Percentiles rank a stretch among this genome's conserved stretches.
Evolutionary conservation across 2,329 filamentous ascomycete species (phyloP).

Genomic region (Cladophialophora chaetospira): DNA sequence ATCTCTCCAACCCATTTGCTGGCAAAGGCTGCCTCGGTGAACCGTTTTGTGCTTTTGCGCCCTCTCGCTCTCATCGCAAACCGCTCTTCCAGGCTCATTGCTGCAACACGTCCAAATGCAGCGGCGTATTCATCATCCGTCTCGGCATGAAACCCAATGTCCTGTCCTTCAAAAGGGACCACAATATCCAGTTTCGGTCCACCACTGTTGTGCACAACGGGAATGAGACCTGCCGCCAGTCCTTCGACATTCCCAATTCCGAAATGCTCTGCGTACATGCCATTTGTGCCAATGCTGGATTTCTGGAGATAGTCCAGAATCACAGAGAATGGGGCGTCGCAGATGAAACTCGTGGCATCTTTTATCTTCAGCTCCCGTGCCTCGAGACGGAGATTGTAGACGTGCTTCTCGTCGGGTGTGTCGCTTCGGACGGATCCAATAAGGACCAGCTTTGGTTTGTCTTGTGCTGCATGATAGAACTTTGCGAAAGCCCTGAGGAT

Average conservation of each 20-base stretch:
- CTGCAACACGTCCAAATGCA: conserved; percentile 73
- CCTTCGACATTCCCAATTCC: conserved; percentile 98
- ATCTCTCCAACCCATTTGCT: conserved; percentile 76
- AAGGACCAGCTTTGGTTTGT: conserved; percentile 70
- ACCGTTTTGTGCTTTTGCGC: conserved; percentile 74
- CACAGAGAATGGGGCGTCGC: conserved; percentile 85
- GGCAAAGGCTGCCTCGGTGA: conserved; percentile 84
- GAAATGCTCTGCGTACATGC: conserved; percentile 99
- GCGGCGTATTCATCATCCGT: conserved; percentile 77
- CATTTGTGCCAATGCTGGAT: conserved; percentile 86
- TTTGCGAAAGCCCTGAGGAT: conserved; percentile 81
- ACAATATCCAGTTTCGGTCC: conserved; percentile 95
- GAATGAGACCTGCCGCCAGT: conserved; percentile 88
- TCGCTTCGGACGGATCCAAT: conserved; percentile 86
- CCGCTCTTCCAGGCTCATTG: conserved; percentile 62
- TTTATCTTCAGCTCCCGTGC: conserved; percentile 85
- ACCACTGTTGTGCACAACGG: conserved; percentile 89
- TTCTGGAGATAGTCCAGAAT: conserved; percentile 77
- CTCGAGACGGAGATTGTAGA: conserved; percentile 84
- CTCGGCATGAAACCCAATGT: conserved; percentile 84
- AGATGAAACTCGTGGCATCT: conserved; percentile 81
- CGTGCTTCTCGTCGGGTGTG: conserved; percentile 55
- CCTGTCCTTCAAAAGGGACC: conserved; percentile 71
- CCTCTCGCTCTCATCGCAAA: conserved; percentile 75
- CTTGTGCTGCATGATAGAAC: conserved; percentile 61